Percentiles rank a stretch among this genome's conserved stretches.
phyloP scores from a whole-genome alignment of 1,139 yeast species.

The Suhomyces yuchorum region DNA sequence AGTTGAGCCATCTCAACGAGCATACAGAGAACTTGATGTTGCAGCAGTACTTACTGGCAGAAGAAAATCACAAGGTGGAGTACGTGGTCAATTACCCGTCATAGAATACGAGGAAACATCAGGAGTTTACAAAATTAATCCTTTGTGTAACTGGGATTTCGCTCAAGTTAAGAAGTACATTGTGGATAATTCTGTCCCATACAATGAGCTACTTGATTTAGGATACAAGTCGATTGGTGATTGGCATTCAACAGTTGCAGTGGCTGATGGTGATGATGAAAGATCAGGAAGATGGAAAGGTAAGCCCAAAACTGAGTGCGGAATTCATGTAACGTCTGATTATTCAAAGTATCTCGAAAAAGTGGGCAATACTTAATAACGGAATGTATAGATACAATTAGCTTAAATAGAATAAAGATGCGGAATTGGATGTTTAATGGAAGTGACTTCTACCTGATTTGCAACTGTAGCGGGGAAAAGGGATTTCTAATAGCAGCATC shows the following conservation, averaged over 20 bases:
- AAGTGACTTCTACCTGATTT: background rate
- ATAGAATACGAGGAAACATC: slow-evolving; percentile 73
- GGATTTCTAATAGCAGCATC: background rate
- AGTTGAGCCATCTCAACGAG: slow-evolving; percentile 90
- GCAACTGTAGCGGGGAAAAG: background rate
- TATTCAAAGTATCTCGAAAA: slow-evolving; percentile 52
- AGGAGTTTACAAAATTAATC: slow-evolving; percentile 82
- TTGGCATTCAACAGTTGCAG: slow-evolving; percentile 93
- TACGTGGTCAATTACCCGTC: slow-evolving; percentile 70
- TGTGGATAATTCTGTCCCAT: slow-evolving; percentile 73
- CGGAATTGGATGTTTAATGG: background rate
- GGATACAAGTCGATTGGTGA: slow-evolving; percentile 95
- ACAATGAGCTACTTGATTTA: slow-evolving; percentile 76
- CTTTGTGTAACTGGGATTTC: slow-evolving; percentile 84
- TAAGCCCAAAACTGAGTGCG: slow-evolving; percentile 89
- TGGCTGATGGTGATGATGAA: slow-evolving; percentile 89
- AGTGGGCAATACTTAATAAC: background rate
- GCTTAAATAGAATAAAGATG: background rate
- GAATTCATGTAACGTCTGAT: slow-evolving; percentile 80
- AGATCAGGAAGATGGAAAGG: slow-evolving; percentile 98
- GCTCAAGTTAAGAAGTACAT: slow-evolving; percentile 69
- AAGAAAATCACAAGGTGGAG: slow-evolving; percentile 87
- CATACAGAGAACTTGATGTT: slow-evolving; percentile 70
- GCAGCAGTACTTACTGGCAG: slow-evolving; percentile 91
- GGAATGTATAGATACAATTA: background rate